phyloP scores from a whole-genome alignment of 163 green algal species.

The Scenedesmus sp. region DNA sequence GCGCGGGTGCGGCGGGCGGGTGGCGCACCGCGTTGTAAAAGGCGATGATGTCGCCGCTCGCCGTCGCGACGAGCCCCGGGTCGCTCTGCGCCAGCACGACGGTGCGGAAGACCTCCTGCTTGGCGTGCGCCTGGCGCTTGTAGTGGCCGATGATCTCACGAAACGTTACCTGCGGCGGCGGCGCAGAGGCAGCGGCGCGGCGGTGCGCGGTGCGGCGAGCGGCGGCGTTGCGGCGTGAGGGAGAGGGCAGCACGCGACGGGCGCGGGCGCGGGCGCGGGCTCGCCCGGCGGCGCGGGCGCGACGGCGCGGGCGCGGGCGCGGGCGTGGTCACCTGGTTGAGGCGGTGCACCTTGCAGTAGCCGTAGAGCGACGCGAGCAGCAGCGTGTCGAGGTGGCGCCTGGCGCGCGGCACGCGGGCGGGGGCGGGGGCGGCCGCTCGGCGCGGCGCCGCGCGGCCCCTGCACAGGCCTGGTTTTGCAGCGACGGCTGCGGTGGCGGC shows the following conservation, averaged over 20 bases:
- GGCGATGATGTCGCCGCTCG: constrained; percentile 85
- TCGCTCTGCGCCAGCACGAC: constrained; percentile 74
- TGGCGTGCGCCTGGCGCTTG: constrained; percentile 76
- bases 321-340: constrained; percentile 63
- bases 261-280: too few relatives aligned
- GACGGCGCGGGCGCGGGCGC: too few relatives aligned
- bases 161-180: constrained; percentile 62
- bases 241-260: too few relatives aligned
- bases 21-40: constrained; percentile 88
- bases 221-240: too few relatives aligned
- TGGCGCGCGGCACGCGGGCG: too few relatives aligned
- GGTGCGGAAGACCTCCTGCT: constrained; percentile 79
- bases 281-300: too few relatives aligned
- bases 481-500: too few relatives aligned
- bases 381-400: constrained; percentile 83
- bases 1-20: too few relatives aligned
- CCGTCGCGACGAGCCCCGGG: constrained; percentile 49
- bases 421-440: too few relatives aligned
- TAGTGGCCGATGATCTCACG: constrained; percentile 91
- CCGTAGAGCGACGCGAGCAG: constrained; percentile 91
- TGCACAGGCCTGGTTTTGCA: neutral
- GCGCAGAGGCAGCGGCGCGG: neutral
- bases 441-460: too few relatives aligned
- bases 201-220: neutral
- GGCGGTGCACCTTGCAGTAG: constrained; percentile 84